Base-by-base conservation (phyloP, 2,329 filamentous ascomycete species). In the Chalara sp. region DNA sequence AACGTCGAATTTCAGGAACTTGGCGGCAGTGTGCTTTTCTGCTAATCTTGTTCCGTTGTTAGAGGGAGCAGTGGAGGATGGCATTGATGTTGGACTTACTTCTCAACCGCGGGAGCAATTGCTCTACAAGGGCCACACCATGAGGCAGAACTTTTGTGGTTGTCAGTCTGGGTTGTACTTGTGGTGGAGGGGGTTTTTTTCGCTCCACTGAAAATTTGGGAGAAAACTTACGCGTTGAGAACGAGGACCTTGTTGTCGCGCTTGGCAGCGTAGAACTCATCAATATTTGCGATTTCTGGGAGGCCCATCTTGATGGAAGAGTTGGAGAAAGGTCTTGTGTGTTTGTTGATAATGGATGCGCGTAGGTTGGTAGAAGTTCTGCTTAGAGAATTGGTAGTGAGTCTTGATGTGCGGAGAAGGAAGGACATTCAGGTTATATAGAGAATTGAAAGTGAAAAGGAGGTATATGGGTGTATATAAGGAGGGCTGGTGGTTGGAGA, bases 101-200 rank as follows among this genome's bases (percentile, higher is more conserved):
- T 76, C 61, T 77, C 78, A 52, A 96, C 74, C 56, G 83, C 70
- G 53, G 91, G 92, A 13, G 89, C 81, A 63, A 96, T 93, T 63
- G 84, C 79, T 77, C 91, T 96, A 86, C 92, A 97, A 54, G 92
- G 92, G 54, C 89, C 90, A 76, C 92, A 97, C 91, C 91, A 96
- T 56, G 76, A 82, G 51, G 91, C 91, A 70, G 86, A 90, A 10
- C 35, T 37, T 2, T n/a, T 21, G 21, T 21, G 21, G 21, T 21
- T 21, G 21, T 21, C 21, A 21, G 21, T 21, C 21, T 21, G 21
- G 21, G 21, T 21, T 21, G 21, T 21, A 21, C 21, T 21, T 21
- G 21, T 21, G 3, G 21, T 21, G 21, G 21, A 21, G 21, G 21
- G 21, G 21, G 2, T 21, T 21, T 21, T 21, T 21, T 21, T 21